Evolutionary conservation across 306 rosid species (phyloP).

Genomic region (Ammopiptanthus mongolicus): DNA sequence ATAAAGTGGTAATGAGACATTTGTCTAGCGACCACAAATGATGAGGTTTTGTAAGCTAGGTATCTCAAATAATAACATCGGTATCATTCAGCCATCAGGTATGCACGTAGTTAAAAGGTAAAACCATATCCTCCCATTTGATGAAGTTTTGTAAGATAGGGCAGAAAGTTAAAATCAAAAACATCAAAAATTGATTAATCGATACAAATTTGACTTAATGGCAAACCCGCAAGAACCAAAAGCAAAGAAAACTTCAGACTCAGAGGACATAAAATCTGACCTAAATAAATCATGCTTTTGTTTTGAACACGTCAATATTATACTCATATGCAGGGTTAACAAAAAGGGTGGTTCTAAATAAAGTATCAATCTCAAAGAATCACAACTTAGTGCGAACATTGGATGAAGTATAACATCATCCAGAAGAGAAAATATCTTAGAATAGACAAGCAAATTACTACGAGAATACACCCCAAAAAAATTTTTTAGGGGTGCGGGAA

Average conservation of each 20-base stretch:
- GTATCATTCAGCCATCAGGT: background rate
- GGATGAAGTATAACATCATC: background rate
- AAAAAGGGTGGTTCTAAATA: background rate
- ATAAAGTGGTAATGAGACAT: background rate
- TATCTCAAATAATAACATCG: background rate
- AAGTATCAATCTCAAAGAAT: background rate
- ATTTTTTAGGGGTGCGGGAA: no score
- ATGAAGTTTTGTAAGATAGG: no score
- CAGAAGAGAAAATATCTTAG: background rate
- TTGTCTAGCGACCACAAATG: background rate
- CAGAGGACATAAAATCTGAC: background rate
- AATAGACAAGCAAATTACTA: background rate
- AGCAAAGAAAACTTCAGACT: background rate
- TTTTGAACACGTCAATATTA: background rate
- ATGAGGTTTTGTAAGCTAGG: background rate
- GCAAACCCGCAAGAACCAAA: background rate
- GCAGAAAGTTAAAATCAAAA: background rate
- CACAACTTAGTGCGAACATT: background rate
- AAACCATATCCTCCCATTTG: background rate
- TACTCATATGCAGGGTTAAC: background rate
- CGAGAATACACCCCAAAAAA: background rate
- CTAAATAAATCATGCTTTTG: background rate
- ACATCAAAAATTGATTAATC: background rate
- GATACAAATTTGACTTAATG: background rate
- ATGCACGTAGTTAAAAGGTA: background rate